These are phyloP conservation scores for Collybia sordida DNA, from an alignment of 768 basidiomycete species.

Conservation along the genomic window DNA sequence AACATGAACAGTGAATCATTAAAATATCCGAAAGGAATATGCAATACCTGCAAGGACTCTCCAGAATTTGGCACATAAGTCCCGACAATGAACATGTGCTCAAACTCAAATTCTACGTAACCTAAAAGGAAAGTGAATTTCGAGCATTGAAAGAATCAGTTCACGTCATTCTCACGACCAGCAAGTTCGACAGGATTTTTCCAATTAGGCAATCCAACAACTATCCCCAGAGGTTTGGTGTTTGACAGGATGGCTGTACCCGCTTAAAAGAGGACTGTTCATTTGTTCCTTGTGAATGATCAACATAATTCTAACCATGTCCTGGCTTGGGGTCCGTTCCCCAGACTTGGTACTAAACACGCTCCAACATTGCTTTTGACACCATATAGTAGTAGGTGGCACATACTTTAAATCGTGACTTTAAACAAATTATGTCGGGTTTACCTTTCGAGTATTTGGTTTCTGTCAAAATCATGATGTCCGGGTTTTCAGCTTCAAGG, in stretches of 20 bases:
- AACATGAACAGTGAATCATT: neutral
- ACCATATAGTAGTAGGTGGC: neutral
- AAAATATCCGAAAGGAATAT: neutral
- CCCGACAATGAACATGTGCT: neutral
- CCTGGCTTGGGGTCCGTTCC: conserved; percentile 1
- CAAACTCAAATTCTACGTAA: conserved; percentile 3
- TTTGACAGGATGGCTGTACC: conserved; percentile 3
- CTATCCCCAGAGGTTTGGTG: neutral
- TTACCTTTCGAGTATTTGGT: conserved; percentile 8
- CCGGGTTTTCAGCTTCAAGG: conserved; percentile 8
- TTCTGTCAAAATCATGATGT: conserved; percentile 10
- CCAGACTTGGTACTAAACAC: conserved; percentile 9
- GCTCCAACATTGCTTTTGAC: neutral
- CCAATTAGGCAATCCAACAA: conserved; percentile 1
- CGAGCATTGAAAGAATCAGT: neutral
- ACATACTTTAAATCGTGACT: conserved; percentile 9
- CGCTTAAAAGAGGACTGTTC: neutral
- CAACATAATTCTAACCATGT: neutral
- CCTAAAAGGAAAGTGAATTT: neutral
- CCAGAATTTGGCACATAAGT: conserved; percentile 4
- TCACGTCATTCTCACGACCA: neutral
- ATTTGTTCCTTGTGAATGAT: neutral
- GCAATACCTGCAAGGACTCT: neutral
- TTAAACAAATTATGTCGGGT: conserved; percentile 7
- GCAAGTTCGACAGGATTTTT: neutral